These are phyloP conservation scores for Micromonas commoda DNA, from an alignment of 139 green algal species.

Conservation along the genomic window DNA sequence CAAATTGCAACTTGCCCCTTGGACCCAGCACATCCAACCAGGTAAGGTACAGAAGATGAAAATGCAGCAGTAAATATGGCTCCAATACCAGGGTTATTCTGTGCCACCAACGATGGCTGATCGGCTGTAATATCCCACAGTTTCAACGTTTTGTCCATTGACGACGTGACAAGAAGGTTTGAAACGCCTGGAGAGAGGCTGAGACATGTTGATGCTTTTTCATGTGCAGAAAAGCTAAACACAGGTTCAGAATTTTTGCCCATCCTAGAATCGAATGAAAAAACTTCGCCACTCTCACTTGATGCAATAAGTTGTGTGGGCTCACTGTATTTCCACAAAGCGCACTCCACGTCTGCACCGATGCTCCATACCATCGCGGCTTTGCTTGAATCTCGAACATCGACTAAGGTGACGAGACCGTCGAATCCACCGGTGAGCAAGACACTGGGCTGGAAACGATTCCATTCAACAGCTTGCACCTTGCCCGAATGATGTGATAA, in stretches of 20 bases:
- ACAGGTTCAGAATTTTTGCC: too few species aligned
- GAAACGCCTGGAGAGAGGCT: too few species aligned
- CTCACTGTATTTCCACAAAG: conserved; percentile 70
- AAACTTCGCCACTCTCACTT: conserved; percentile 68
- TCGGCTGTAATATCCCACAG: conserved; percentile 70
- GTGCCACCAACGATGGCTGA: conserved; percentile 55
- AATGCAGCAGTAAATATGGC: conserved; percentile 19
- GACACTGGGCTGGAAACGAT: conserved; percentile 71
- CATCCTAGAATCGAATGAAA: conserved; percentile 9
- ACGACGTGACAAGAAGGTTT: too few species aligned
- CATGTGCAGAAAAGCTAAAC: too few species aligned
- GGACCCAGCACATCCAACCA: conserved; percentile 37
- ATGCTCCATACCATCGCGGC: conserved; percentile 54
- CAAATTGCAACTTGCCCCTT: conserved; percentile 39
- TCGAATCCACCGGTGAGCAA: conserved; percentile 88
- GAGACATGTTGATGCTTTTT: too few species aligned
- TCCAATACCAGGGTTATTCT: conserved; percentile 52
- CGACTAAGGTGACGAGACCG: conserved; percentile 62
- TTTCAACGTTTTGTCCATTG: too few species aligned
- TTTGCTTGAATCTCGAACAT: conserved; percentile 50
- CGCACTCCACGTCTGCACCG: conserved; percentile 76
- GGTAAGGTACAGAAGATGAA: conserved; percentile 29
- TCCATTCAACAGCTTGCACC: conserved; percentile 91
- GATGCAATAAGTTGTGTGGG: conserved; percentile 83
- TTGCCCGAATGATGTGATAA: conserved; percentile 84